Evolutionary conservation across 306 rosid genomes (phyloP).

Genomic region (Lathyrus tuberosus): DNA sequence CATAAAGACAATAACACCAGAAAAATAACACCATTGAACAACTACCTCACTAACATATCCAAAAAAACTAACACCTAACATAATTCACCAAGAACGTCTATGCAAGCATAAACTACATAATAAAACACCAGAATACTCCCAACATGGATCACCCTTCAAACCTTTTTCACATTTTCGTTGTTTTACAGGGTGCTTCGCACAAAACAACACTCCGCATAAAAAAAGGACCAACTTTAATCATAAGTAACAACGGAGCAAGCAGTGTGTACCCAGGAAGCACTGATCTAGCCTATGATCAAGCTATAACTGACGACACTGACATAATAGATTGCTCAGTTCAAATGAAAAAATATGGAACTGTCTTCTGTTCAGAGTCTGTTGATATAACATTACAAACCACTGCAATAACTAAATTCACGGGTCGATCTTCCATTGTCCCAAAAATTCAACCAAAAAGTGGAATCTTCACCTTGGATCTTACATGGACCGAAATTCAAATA

Average conservation of each 20-base stretch:
- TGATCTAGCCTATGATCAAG: slow-evolving; percentile 81
- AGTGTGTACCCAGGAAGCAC: slow-evolving; percentile 80
- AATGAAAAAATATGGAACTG: slow-evolving; percentile 78
- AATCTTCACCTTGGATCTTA: slow-evolving; percentile 75
- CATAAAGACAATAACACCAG: too few relatives aligned
- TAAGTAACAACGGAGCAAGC: slow-evolving; percentile 79
- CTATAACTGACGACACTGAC: slow-evolving; percentile 75
- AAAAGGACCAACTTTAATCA: slow-evolving; percentile 60
- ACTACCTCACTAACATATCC: too few relatives aligned
- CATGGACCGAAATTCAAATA: slow-evolving; percentile 79
- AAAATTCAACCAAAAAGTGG: slow-evolving; percentile 71
- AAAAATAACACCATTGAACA: too few relatives aligned
- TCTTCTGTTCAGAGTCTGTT: slow-evolving; percentile 60
- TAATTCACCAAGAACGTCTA: too few relatives aligned
- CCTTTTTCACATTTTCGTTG: slow-evolving; percentile 33
- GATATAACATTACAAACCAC: slow-evolving; percentile 62
- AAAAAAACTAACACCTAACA: too few relatives aligned
- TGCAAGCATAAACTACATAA: too few relatives aligned
- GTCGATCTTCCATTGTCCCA: slow-evolving; percentile 52
- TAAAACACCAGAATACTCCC: too few relatives aligned
- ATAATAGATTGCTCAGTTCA: slow-evolving; percentile 92
- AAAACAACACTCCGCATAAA: slow-evolving; percentile 45
- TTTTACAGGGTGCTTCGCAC: slow-evolving; percentile 71
- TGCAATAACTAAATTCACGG: slow-evolving; percentile 58
- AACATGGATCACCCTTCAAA: slow-evolving; percentile 5